A percentile compares a stretch with the other conserved stretches of the same genome.
Conservation (phyloP, 352 stramenopile genomes). For the Phytophthora fragariae region DNA sequence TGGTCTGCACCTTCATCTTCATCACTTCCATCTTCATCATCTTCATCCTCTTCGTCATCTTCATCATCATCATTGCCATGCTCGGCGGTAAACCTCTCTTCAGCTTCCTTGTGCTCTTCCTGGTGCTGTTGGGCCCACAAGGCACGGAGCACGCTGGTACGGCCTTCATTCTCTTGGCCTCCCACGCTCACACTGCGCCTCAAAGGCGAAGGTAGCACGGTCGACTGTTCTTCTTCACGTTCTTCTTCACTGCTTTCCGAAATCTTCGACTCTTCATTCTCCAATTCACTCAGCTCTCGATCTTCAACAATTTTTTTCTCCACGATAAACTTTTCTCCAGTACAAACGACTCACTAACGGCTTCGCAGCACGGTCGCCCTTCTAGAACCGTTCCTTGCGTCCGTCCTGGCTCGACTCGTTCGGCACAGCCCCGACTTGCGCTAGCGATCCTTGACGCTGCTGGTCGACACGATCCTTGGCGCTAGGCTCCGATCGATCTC, state of each 20-base stretch:
- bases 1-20: not conserved
- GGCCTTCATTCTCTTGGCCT: too few relatives aligned
- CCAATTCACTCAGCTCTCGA: too few relatives aligned
- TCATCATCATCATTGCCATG: not conserved
- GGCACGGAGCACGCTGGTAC: too few relatives aligned
- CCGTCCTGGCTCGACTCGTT: not conserved
- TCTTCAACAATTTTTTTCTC: not conserved
- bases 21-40: not conserved
- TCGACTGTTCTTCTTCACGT: too few relatives aligned
- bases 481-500: not conserved
- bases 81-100: not conserved
- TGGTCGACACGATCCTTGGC: not conserved
- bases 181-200: too few relatives aligned
- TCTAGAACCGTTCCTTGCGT: not conserved
- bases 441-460: not conserved
- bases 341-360: not conserved
- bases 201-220: too few relatives aligned
- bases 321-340: not conserved
- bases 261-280: too few relatives aligned
- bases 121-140: too few relatives aligned
- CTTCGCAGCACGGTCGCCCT: not conserved
- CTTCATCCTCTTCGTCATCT: not conserved
- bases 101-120: not conserved
- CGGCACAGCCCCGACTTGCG: not conserved
- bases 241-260: too few relatives aligned